These are phyloP conservation scores for Dillenia turbinata DNA, from an alignment of 164 flowering plant genomes.

Conservation along the genomic window DNA sequence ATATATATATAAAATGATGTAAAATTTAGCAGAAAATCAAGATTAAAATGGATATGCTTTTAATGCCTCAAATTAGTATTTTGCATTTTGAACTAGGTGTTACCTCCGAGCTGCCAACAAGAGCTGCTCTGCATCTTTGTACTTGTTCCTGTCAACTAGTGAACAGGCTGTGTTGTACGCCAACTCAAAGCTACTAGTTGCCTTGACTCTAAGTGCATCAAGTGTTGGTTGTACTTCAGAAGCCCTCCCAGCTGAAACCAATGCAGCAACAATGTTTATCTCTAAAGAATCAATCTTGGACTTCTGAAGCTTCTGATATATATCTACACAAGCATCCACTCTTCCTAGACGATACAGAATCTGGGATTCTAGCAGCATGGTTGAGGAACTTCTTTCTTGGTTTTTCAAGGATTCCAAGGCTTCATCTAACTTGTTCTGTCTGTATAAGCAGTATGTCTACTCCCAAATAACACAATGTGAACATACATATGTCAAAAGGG, in stretches of 20 bases:
- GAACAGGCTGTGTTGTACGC: constrained; percentile 93
- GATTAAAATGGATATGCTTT: too few species aligned
- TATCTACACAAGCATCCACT: constrained; percentile 68
- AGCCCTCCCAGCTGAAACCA: constrained; percentile 76
- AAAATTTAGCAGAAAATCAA: too few species aligned
- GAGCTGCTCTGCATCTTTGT: constrained; percentile 76
- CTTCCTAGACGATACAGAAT: constrained; percentile 77
- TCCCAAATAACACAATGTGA: background rate
- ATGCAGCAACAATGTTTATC: constrained; percentile 68
- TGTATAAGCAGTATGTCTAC: constrained; percentile 91
- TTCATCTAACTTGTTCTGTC: constrained; percentile 83
- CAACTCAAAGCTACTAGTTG: constrained; percentile 88
- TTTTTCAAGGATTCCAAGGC: constrained; percentile 59
- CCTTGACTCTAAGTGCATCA: constrained; percentile 61
- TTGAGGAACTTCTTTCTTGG: constrained; percentile 44
- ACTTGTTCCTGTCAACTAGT: constrained; percentile 58
- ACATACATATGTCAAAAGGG: background rate
- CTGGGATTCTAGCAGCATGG: constrained; percentile 78
- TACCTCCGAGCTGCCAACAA: constrained; percentile 81
- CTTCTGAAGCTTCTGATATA: constrained; percentile 71
- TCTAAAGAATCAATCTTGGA: constrained; percentile 68
- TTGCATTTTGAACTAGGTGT: background rate
- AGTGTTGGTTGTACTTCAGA: constrained; percentile 71
- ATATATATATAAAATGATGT: too few species aligned
- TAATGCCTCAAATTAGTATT: too few species aligned